These are phyloP conservation scores for Suhomyces choctaworum DNA, from an alignment of 1,139 yeast species.

Conservation along the genomic window DNA sequence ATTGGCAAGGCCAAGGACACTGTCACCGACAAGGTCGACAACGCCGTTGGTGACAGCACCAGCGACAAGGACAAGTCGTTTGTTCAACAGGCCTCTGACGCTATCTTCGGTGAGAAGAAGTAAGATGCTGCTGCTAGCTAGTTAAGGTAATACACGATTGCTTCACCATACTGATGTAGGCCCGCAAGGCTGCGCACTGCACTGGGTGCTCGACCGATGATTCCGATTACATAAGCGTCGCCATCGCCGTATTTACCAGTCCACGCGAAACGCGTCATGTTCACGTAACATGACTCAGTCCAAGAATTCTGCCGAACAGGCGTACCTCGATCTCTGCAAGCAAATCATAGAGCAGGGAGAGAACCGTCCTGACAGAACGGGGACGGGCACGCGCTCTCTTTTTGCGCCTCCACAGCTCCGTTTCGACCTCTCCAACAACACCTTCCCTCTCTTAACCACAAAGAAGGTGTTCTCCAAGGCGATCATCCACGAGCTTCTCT, in stretches of 20 bases:
- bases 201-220: no score
- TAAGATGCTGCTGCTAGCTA: no score
- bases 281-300: constrained; percentile 17
- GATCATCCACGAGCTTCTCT: constrained; percentile 81
- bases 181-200: no score
- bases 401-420: constrained; percentile 97
- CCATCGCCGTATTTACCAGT: background rate
- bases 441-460: constrained; percentile 87
- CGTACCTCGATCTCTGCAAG: constrained; percentile 79
- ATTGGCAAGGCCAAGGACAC: constrained; percentile 70
- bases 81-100: constrained; percentile 67
- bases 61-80: constrained; percentile 70
- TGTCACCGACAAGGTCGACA: constrained; percentile 66
- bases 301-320: constrained; percentile 67
- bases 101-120: constrained; percentile 16
- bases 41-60: constrained; percentile 54
- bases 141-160: no score
- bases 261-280: constrained; percentile 7
- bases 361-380: constrained; percentile 91
- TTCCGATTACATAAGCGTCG: no score
- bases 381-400: constrained; percentile 87
- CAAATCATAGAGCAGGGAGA: constrained; percentile 83
- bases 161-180: no score
- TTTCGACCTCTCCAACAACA: constrained; percentile 68
- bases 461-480: constrained; percentile 90